Evolutionary conservation across 2,329 filamentous ascomycete genomes (phyloP).

Genomic region (Hypoxylon sp.): DNA sequence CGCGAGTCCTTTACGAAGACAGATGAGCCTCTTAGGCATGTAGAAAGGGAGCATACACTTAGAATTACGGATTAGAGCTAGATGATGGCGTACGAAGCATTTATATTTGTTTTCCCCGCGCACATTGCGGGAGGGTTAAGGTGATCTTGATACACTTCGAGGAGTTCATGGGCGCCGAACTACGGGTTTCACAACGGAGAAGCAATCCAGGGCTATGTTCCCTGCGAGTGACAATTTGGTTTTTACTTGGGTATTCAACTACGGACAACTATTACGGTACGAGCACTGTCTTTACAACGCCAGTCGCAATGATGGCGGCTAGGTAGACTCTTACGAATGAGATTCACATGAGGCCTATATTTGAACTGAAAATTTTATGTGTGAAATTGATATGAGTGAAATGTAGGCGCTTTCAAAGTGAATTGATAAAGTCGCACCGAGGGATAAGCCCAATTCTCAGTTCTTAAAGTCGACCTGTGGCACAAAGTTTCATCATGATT

Average conservation of each 20-base stretch:
- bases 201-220: slow-evolving; percentile 12
- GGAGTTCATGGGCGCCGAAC: slow-evolving; percentile 37
- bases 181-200: slow-evolving; percentile 7
- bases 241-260: slow-evolving; percentile 23
- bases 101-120: slow-evolving; percentile 22
- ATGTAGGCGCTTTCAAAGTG: neutral
- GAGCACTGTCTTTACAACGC: slow-evolving; percentile 25
- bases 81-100: slow-evolving; percentile 27
- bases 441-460: neutral
- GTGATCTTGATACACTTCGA: slow-evolving; percentile 27
- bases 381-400: slow-evolving; percentile 3
- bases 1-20: slow-evolving; percentile 76
- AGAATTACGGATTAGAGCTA: slow-evolving; percentile 34
- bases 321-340: slow-evolving; percentile 33
- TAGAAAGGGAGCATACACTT: slow-evolving; percentile 51
- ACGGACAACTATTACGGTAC: slow-evolving; percentile 11
- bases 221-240: slow-evolving; percentile 11
- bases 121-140: slow-evolving; percentile 14
- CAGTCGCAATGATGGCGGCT: slow-evolving; percentile 35
- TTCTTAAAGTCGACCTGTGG: neutral
- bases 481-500: neutral
- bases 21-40: slow-evolving; percentile 80
- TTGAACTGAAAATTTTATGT: neutral
- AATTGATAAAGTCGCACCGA: neutral
- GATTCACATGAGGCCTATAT: slow-evolving; percentile 24